Conservation (phyloP, 148 eudicot species). For the Tetragonia tetragonoides region DNA sequence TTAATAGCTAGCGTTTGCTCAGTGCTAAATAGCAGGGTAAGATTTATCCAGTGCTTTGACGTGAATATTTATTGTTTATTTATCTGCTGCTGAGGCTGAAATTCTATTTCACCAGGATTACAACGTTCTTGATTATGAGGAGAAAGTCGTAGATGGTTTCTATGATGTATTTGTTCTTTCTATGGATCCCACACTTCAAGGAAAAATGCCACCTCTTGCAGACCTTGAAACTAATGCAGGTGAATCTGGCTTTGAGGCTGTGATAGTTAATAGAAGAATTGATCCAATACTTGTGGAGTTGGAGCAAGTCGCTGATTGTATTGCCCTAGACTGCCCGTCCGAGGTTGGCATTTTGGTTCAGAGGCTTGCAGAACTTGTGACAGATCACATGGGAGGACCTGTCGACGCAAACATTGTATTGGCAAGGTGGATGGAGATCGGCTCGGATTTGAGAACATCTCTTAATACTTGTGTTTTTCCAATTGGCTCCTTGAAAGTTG, state of each 20-base stretch:
- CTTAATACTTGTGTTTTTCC: slow-evolving; percentile 86
- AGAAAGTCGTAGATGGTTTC: slow-evolving; percentile 92
- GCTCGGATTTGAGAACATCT: slow-evolving; percentile 77
- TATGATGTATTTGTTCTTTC: slow-evolving; percentile 81
- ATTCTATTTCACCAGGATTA: slow-evolving; percentile 55
- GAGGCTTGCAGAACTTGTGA: slow-evolving; percentile 90
- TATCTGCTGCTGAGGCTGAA: slow-evolving; percentile 17
- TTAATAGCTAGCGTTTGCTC: background rate
- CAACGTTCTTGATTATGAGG: slow-evolving; percentile 85
- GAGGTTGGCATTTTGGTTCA: slow-evolving; percentile 58
- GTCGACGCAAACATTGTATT: slow-evolving; percentile 77
- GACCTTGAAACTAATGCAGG: slow-evolving; percentile 78
- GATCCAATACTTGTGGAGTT: slow-evolving; percentile 86
- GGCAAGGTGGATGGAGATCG: slow-evolving; percentile 81
- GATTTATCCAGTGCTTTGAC: background rate
- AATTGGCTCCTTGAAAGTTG: slow-evolving; percentile 80
- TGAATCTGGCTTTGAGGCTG: slow-evolving; percentile 77
- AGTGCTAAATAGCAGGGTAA: background rate
- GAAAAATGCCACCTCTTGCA: slow-evolving; percentile 78
- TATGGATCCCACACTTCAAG: slow-evolving; percentile 56
- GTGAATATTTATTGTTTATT: background rate
- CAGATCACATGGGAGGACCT: slow-evolving; percentile 91
- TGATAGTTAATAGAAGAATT: slow-evolving; percentile 72
- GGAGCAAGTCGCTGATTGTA: slow-evolving; percentile 88
- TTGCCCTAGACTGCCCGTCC: slow-evolving; percentile 68